These are phyloP conservation scores for Kuraishia floccosa DNA, from an alignment of 805 yeast genomes.

Conservation along the genomic window DNA sequence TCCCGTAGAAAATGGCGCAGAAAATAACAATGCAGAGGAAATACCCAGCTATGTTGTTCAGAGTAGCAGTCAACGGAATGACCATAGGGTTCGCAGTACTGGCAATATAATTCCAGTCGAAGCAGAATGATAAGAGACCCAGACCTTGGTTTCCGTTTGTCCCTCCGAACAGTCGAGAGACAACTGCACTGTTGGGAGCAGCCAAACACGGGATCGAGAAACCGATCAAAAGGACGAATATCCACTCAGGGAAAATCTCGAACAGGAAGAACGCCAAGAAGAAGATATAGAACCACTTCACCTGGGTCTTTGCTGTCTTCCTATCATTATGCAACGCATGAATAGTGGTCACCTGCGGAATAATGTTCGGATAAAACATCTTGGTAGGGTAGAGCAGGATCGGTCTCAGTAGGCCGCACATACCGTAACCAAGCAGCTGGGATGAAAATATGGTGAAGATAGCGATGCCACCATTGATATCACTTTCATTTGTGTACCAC, in stretches of 20 bases:
- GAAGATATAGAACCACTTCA: constrained; percentile 32
- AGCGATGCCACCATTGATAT: constrained; percentile 42
- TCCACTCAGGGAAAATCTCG: constrained; percentile 51
- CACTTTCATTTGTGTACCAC: constrained; percentile 32
- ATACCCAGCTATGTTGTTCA: constrained; percentile 20
- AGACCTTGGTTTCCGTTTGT: constrained; percentile 38
- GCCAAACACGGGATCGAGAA: constrained; percentile 64
- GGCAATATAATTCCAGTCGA: constrained; percentile 59
- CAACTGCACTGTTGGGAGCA: constrained; percentile 42
- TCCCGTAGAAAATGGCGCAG: constrained; percentile 27
- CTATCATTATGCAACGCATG: constrained; percentile 34
- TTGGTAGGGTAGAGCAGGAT: constrained; percentile 54
- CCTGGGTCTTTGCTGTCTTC: constrained; percentile 49
- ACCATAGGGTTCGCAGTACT: constrained; percentile 42
- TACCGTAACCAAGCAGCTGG: constrained; percentile 56
- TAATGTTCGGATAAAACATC: constrained; percentile 66
- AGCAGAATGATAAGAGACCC: constrained; percentile 54
- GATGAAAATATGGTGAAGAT: constrained; percentile 41
- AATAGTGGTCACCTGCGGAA: constrained; percentile 41
- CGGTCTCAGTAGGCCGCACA: constrained; percentile 52
- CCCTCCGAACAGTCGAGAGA: constrained; percentile 57
- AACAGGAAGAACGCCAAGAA: constrained; percentile 30
- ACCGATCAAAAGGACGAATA: constrained; percentile 45
- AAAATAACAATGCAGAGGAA: constrained; percentile 28
- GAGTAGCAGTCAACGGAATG: constrained; percentile 44